Conservation (phyloP, 495 filamentous ascomycete species). For the Xylaria curta region DNA sequence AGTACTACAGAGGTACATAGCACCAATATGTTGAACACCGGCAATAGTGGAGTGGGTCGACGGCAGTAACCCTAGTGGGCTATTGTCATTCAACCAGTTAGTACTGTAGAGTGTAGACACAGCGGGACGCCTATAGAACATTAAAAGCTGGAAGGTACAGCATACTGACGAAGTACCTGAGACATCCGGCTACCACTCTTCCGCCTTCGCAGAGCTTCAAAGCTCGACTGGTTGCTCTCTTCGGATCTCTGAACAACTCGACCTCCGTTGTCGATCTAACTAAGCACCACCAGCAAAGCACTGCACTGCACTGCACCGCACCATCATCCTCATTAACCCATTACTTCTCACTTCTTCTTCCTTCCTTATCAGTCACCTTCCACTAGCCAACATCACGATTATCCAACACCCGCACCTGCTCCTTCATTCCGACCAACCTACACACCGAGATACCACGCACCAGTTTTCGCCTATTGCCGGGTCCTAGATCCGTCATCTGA, state of each 20-base stretch:
- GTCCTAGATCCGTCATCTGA: conserved; percentile 22
- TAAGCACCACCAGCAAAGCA: conserved; percentile 5
- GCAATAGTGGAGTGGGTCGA: conserved; percentile 13
- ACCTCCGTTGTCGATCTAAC: conserved; percentile 16
- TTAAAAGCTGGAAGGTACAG: not conserved
- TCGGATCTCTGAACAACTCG: conserved; percentile 9
- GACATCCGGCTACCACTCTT: not conserved
- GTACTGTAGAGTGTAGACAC: not conserved
- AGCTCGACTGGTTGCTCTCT: not conserved
- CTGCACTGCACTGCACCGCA: not conserved
- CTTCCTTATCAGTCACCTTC: conserved; percentile 4
- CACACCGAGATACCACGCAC: conserved; percentile 17
- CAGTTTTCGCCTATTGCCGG: not conserved
- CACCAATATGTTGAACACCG: not conserved
- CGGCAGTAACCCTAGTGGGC: conserved; percentile 5
- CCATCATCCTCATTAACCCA: conserved; percentile 22
- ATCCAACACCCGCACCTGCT: conserved; percentile 1
- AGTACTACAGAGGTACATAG: not conserved
- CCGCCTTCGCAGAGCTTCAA: not conserved
- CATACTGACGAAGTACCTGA: not conserved
- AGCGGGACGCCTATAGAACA: conserved; percentile 10
- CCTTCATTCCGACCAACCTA: not conserved
- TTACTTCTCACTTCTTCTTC: not conserved
- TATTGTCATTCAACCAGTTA: not conserved
- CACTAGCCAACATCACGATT: not conserved